Evolutionary conservation across 1,139 yeast genomes (phyloP), one percentile per base, ranked within the genome.

Genomic region (Geotrichum cucujoidarum): DNA sequence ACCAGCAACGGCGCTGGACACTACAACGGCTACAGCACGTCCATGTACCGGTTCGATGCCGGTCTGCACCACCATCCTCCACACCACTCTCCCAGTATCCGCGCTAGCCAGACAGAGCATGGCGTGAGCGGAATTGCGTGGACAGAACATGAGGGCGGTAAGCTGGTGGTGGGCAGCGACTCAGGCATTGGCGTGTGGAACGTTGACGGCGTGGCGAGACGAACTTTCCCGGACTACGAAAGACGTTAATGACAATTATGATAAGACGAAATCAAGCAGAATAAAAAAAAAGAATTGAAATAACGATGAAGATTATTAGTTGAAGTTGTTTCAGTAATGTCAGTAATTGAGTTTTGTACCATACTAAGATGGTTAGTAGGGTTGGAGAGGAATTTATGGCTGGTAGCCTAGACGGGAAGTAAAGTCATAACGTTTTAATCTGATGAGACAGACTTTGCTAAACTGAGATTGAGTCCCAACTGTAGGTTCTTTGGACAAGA

Each of bases 41-140:
- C 21, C 30, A 21, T 17, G 21, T 11, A 16, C 24, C 30, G 33
- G 37, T 41, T 41, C 21, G 39, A 22, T 29, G 24, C 31, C 20
- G 20, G 32, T 3, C 31, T 18, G 21, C 43, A 31, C 36, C 31
- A 24, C 35, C 18, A 14, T n/a, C 29, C 30, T 6, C 25, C 41
- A 16, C 39, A 39, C 36, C 27, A 24, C 27, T 6, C 10, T 10
- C 24, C 43, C 2, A 14, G 27, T 4, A 3, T 25, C 10, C 43
- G 45, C 18, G 43, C 45, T 20, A 52, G 48, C 10, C 57, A 54
- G 33, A 48, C 55, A 24, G 66, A 65, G 45, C 56, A 54, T 32
- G 71, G 67, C 18, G 60, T 67, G 17, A 56, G 64, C 1, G 71
- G 71, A 14, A 48, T 67, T 31, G 62, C 65, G 17, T 67, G 70